phyloP scores from a whole-genome alignment of 1,139 yeast species.

The Zhuliangozyma blackwelliae region DNA sequence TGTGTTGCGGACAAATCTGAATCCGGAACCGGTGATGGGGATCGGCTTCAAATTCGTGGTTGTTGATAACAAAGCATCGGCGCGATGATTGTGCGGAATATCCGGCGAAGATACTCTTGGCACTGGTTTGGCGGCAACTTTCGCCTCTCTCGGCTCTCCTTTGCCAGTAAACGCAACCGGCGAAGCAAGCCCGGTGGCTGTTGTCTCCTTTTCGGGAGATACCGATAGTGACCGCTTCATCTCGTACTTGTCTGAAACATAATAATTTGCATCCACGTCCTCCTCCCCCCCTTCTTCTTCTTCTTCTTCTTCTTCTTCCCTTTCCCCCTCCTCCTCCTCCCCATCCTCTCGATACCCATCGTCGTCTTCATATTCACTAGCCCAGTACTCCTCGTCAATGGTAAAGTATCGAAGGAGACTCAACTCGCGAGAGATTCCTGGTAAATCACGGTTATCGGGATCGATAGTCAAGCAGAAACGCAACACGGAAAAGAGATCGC shows the following conservation, averaged over 20 bases:
- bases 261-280: constrained; percentile 4
- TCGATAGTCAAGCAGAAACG: constrained; percentile 78
- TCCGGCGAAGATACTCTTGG: neutral
- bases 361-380: constrained; percentile 42
- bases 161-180: neutral
- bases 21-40: constrained; percentile 30
- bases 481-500: constrained; percentile 78
- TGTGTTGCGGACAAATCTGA: constrained; percentile 43
- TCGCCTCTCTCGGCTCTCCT: too few species aligned
- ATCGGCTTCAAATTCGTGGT: constrained; percentile 41
- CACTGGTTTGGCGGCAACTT: too few species aligned
- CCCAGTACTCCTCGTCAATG: constrained; percentile 71
- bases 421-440: constrained; percentile 57
- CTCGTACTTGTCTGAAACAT: neutral
- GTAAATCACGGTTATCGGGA: constrained; percentile 77
- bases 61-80: constrained; percentile 42
- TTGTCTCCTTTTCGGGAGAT: constrained; percentile 4
- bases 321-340: constrained; percentile 17
- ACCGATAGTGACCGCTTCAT: neutral
- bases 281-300: constrained; percentile 9
- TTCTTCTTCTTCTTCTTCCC: constrained; percentile 15
- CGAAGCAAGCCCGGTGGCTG: neutral
- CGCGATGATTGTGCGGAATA: constrained; percentile 42
- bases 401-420: constrained; percentile 65
- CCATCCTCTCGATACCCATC: constrained; percentile 20